phyloP scores from a whole-genome alignment of 176 grass and related monocot genomes.

The Aechmea fasciata region DNA sequence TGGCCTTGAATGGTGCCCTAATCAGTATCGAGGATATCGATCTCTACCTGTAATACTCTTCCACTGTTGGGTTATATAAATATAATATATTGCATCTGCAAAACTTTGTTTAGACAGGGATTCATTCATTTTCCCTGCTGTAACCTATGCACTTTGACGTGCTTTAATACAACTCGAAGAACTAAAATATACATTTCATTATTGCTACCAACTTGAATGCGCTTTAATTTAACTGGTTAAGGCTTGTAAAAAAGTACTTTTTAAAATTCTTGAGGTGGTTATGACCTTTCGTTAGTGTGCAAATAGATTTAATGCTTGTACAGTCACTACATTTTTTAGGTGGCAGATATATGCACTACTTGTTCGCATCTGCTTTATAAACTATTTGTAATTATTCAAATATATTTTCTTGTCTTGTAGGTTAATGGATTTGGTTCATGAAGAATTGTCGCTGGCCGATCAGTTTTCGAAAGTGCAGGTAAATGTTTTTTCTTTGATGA shows the following conservation, averaged over 20 bases:
- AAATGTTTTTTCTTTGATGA: neutral
- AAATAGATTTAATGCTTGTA: neutral
- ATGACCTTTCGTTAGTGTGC: neutral
- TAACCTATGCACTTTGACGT: neutral
- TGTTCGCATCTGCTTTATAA: neutral
- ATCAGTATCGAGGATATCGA: slow-evolving; percentile 98
- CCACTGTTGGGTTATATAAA: neutral
- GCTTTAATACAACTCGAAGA: neutral
- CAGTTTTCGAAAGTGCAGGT: slow-evolving; percentile 78
- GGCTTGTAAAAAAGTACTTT: neutral
- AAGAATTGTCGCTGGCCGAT: slow-evolving; percentile 82
- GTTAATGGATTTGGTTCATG: slow-evolving; percentile 88
- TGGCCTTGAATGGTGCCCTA: slow-evolving; percentile 97
- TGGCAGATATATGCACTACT: neutral
- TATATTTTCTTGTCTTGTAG: slow-evolving; percentile 27
- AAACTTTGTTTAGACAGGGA: too few species aligned
- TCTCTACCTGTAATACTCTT: slow-evolving; percentile 76
- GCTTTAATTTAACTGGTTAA: neutral
- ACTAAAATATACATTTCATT: too few species aligned
- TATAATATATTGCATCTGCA: neutral
- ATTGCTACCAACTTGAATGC: too few species aligned
- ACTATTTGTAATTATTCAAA: slow-evolving; percentile 4
- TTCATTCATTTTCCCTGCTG: too few species aligned
- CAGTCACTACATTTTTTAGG: neutral
- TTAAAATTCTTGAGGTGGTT: neutral